These are phyloP conservation scores for Micractinium conductrix DNA, from an alignment of 139 green algal genomes.

Conservation along the genomic window DNA sequence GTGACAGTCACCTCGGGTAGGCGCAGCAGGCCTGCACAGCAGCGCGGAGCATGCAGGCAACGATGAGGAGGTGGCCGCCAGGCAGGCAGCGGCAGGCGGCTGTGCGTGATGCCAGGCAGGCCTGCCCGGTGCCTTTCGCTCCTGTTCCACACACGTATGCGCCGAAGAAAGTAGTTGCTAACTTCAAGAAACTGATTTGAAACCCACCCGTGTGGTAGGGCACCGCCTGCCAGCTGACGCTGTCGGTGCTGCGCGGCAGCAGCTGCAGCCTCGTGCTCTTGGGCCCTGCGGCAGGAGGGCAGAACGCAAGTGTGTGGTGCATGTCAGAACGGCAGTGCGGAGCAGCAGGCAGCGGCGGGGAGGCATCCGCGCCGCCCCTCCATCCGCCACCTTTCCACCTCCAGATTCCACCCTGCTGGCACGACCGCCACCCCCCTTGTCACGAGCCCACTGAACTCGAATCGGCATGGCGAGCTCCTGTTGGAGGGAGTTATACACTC, in stretches of 20 bases:
- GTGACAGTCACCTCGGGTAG: slow-evolving; percentile 19
- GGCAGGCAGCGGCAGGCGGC: not conserved
- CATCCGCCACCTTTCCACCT: not conserved
- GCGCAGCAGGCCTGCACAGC: not conserved
- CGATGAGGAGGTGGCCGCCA: not conserved
- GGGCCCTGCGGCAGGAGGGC: slow-evolving; percentile 9
- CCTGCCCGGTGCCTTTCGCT: too few species aligned
- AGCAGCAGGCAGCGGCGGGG: not conserved
- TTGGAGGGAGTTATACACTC: not conserved
- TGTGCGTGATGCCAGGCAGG: not conserved
- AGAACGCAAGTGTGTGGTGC: not conserved
- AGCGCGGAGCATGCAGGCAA: not conserved
- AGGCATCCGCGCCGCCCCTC: not conserved
- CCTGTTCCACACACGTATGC: not conserved
- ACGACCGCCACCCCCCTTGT: not conserved
- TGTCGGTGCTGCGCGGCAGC: not conserved
- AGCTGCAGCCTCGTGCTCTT: slow-evolving; percentile 5
- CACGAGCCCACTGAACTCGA: too few species aligned
- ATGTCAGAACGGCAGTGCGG: not conserved
- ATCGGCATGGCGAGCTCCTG: too few species aligned
- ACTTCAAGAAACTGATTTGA: not conserved
- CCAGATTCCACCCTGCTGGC: not conserved
- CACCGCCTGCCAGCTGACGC: slow-evolving; percentile 17
- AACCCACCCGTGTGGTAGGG: slow-evolving; percentile 32
- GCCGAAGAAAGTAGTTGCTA: too few species aligned